Conservation (phyloP, 305 asterid genomes). For the Fraxinus floribunda region DNA sequence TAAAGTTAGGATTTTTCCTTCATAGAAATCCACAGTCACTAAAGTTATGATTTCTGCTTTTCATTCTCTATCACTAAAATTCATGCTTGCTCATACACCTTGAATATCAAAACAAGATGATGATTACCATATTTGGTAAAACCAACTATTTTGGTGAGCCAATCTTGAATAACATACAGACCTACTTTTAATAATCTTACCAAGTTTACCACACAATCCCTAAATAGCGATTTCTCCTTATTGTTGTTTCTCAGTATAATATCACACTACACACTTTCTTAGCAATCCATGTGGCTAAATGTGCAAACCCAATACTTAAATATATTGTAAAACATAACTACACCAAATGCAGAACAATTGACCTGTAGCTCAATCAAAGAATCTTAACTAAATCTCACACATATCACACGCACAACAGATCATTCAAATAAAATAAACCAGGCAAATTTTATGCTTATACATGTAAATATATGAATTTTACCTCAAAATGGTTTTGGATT, state of each 20-base stretch:
- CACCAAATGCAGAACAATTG: background rate
- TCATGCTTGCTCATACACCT: background rate
- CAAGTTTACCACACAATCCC: background rate
- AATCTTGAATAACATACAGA: background rate
- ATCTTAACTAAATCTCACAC: background rate
- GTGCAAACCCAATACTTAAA: background rate
- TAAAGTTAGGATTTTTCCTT: background rate
- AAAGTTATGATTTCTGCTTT: background rate
- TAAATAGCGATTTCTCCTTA: background rate
- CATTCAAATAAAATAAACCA: background rate
- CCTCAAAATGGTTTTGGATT: conserved; percentile 45
- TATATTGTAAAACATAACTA: background rate
- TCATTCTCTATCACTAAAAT: background rate
- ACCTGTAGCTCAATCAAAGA: background rate
- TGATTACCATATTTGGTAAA: background rate
- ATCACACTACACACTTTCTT: background rate
- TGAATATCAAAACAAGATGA: background rate
- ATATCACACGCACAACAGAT: background rate
- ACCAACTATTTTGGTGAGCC: background rate
- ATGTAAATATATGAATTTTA: background rate
- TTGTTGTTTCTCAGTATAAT: background rate
- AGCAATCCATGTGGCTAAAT: background rate
- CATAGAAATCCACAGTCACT: conserved; percentile 27
- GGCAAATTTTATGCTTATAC: background rate
- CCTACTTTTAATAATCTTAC: background rate